These are phyloP conservation scores for Melastoma malabathricum DNA, from an alignment of 345 rosid species.

Conservation along the genomic window DNA sequence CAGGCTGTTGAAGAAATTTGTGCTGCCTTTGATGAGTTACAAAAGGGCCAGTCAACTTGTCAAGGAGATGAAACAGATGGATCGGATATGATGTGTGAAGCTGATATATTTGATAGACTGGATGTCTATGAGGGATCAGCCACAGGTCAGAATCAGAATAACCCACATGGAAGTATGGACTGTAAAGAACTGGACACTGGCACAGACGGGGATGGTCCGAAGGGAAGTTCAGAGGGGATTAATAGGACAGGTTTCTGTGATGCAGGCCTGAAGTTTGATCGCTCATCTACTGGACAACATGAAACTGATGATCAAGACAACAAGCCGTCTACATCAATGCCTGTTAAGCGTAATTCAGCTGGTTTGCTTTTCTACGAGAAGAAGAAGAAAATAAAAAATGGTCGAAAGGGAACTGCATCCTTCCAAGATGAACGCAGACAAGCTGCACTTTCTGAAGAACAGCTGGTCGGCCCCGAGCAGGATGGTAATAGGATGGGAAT, in stretches of 20 bases:
- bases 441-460: conserved; percentile 20
- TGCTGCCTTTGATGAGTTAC: conserved; percentile 57
- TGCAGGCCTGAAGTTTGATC: conserved; percentile 22
- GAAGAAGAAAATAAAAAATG: conserved; percentile 20
- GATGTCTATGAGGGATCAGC: conserved; percentile 6
- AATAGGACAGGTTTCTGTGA: conserved; percentile 19
- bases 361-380: conserved; percentile 27
- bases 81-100: conserved; percentile 23
- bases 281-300: conserved; percentile 17
- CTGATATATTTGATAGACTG: conserved; percentile 22
- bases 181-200: not conserved
- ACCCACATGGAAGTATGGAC: too few relatives aligned
- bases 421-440: conserved; percentile 19
- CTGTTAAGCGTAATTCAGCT: conserved; percentile 20
- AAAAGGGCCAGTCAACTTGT: conserved; percentile 31
- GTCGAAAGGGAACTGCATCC: conserved; percentile 15
- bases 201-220: conserved; percentile 18
- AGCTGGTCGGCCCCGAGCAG: conserved; percentile 9
- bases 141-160: too few relatives aligned
- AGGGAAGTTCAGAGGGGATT: conserved; percentile 20
- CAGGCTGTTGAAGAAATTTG: conserved; percentile 84
- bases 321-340: conserved; percentile 27
- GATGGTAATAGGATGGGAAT: conserved; percentile 18
- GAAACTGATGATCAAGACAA: conserved; percentile 35
- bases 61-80: conserved; percentile 28